Evolutionary conservation across 768 basidiomycete genomes (phyloP).

Genomic region (Auricularia sp.): DNA sequence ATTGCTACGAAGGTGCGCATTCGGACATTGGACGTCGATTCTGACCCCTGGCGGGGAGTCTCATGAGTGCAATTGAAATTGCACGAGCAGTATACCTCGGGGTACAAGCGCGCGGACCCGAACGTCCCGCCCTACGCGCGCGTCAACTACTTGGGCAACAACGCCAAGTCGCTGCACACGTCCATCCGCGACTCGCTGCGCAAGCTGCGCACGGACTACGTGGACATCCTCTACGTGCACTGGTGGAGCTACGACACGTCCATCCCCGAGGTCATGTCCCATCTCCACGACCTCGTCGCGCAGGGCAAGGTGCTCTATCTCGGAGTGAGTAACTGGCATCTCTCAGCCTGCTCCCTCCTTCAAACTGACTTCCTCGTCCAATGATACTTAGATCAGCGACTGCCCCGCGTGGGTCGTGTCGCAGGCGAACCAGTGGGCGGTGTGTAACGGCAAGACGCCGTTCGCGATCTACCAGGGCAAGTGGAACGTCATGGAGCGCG

Average conservation of each 20-base stretch:
- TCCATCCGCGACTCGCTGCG: slow-evolving; percentile 25
- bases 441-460: slow-evolving; percentile 4
- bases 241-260: slow-evolving; percentile 39
- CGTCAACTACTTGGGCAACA: slow-evolving; percentile 34
- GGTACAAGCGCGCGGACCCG: slow-evolving; percentile 5
- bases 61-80: too few relatives aligned
- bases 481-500: slow-evolving; percentile 26
- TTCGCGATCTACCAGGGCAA: slow-evolving; percentile 26
- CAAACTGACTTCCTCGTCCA: too few relatives aligned
- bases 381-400: too few relatives aligned
- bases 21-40: too few relatives aligned
- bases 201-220: slow-evolving; percentile 49
- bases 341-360: too few relatives aligned
- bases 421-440: too few relatives aligned
- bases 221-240: slow-evolving; percentile 49
- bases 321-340: slow-evolving; percentile 6
- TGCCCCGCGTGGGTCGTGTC: too few relatives aligned
- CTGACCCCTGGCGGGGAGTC: too few relatives aligned
- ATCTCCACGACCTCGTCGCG: slow-evolving; percentile 31
- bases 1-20: slow-evolving; percentile 16
- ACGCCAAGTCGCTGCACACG: slow-evolving; percentile 23
- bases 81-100: slow-evolving; percentile 2
- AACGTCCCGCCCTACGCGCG: slow-evolving; percentile 15
- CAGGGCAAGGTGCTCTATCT: slow-evolving; percentile 37
- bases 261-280: slow-evolving; percentile 37